Evolutionary conservation across 306 rosid species (phyloP).

Genomic region (Begonia loranthoides): DNA sequence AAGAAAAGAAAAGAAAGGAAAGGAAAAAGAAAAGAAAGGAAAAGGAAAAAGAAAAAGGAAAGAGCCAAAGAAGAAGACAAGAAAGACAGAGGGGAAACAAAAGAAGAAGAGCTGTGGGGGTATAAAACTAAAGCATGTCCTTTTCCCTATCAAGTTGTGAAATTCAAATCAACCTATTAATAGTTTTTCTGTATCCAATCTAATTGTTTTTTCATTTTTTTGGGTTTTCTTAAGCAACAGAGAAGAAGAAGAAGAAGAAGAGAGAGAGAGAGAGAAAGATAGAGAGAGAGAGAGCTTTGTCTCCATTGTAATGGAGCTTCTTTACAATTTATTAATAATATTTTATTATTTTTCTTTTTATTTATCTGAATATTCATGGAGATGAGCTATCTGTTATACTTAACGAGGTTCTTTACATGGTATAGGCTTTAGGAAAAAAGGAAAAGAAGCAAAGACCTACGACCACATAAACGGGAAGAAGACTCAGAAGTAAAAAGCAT

Average conservation of each 20-base stretch:
- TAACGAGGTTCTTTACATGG: neutral
- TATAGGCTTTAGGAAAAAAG: neutral
- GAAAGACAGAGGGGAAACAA: slow-evolving; percentile 11
- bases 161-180: slow-evolving; percentile 4
- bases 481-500: no score
- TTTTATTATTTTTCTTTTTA: neutral
- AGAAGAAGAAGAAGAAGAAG: no score
- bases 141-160: slow-evolving; percentile 6
- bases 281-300: neutral
- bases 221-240: slow-evolving; percentile 2
- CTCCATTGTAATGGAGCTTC: neutral
- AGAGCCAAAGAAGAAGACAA: slow-evolving; percentile 8
- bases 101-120: slow-evolving; percentile 2
- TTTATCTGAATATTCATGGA: neutral
- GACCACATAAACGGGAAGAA: no score
- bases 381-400: neutral
- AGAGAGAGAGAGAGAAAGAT: neutral
- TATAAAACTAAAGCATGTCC: slow-evolving; percentile 1
- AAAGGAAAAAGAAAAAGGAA: neutral
- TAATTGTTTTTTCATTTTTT: slow-evolving; percentile 5
- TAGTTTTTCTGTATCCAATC: slow-evolving; percentile 1
- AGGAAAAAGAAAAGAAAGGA: slow-evolving; percentile 10
- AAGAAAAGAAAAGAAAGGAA: neutral
- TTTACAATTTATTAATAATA: neutral
- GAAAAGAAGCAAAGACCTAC: neutral